Percentiles rank a stretch among this genome's conserved stretches.
Conservation (phyloP, 805 yeast genomes). For the Saturnispora galanensis region DNA sequence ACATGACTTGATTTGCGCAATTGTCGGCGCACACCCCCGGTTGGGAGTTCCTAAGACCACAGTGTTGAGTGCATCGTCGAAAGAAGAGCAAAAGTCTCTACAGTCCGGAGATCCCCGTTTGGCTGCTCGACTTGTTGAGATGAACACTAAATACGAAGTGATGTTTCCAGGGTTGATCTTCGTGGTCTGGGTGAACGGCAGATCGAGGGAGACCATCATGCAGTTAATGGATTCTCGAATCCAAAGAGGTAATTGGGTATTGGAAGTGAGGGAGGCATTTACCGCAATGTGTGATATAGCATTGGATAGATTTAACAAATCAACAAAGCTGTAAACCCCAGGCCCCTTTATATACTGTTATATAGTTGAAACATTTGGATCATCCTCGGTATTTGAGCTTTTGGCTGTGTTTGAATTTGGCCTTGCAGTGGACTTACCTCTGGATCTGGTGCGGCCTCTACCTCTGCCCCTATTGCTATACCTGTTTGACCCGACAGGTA, state of each 20-base stretch:
- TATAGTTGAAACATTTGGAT: too few species aligned
- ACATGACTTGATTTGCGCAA: slow-evolving; percentile 26
- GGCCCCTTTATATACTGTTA: too few species aligned
- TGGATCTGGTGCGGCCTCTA: neutral
- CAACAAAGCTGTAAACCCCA: neutral
- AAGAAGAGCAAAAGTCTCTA: slow-evolving; percentile 60
- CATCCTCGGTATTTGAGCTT: too few species aligned
- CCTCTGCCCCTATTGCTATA: neutral
- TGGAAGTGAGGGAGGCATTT: slow-evolving; percentile 60
- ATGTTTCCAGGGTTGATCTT: slow-evolving; percentile 61
- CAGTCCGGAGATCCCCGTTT: slow-evolving; percentile 34
- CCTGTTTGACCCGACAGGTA: neutral
- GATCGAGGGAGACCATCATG: slow-evolving; percentile 59
- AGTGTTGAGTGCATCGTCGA: slow-evolving; percentile 54
- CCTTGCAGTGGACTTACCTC: too few species aligned
- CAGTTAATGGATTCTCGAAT: slow-evolving; percentile 52
- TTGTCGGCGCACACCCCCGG: slow-evolving; percentile 88
- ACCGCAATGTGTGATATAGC: slow-evolving; percentile 93
- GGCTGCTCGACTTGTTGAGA: slow-evolving; percentile 35
- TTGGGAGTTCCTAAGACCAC: slow-evolving; percentile 50
- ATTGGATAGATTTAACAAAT: slow-evolving; percentile 45
- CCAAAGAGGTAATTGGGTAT: slow-evolving; percentile 36
- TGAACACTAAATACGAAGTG: slow-evolving; percentile 41
- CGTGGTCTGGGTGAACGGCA: slow-evolving; percentile 84
- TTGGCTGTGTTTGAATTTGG: too few species aligned